phyloP scores from a whole-genome alignment of 176 grass and related monocot genomes.

The Dendrocalamus sinicus region DNA sequence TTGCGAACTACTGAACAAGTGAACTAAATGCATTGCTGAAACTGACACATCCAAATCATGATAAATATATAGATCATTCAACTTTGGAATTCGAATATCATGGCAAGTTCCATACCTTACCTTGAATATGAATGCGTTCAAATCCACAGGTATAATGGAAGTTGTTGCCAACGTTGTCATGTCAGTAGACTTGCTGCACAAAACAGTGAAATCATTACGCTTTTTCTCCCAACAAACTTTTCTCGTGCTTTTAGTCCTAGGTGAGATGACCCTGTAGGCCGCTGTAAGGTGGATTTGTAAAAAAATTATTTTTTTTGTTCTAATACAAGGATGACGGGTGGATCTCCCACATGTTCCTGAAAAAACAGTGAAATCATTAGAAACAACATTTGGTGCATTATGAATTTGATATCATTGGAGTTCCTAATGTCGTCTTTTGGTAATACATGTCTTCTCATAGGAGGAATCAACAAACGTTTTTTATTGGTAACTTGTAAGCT shows the following conservation, averaged over 20 bases:
- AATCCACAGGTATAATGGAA: constrained; percentile 80
- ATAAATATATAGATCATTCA: neutral
- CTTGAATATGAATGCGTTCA: constrained; percentile 93
- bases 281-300: no score
- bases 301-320: no score
- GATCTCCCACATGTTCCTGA: no score
- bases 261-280: no score
- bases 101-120: constrained; percentile 44
- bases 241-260: no score
- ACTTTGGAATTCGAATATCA: neutral
- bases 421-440: neutral
- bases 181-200: constrained; percentile 72
- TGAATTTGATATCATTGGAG: no score
- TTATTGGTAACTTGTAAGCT: neutral
- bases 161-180: constrained; percentile 78
- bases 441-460: neutral
- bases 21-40: constrained; percentile 1
- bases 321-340: no score
- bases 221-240: no score
- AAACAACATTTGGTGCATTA: neutral
- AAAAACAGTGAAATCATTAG: neutral
- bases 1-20: neutral
- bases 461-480: neutral
- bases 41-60: neutral
- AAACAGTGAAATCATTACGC: constrained; percentile 26